Evolutionary conservation across 345 rosid species (phyloP), one percentile per base, ranked within the genome.

Genomic region (Physaria fendleri): DNA sequence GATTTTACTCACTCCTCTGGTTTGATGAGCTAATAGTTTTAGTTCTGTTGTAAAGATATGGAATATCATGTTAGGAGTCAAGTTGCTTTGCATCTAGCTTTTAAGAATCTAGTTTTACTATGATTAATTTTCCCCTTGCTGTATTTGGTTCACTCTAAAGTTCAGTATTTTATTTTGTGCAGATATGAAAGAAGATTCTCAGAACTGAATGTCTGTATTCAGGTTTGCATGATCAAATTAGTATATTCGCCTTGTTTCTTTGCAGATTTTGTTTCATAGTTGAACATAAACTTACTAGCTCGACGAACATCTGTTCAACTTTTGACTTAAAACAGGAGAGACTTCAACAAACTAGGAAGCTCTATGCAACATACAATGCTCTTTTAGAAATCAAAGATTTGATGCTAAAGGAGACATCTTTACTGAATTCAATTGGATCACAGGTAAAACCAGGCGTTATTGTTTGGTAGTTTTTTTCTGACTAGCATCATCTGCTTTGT

Each of bases 351-450:
- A 92, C 98, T 32, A 74, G 80, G 61, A 85, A 85, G 75, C 81
- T 73, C 53, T 91, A 82, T 75, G 87, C 86, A 29, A 85, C 95
- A 15, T 88, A 84, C 69, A 88, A 84, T 70, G 84, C 93, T 34
- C 92, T 92, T 62, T 56, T 81, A 74, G 95, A 84, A 66, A 84
- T 80, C 56, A 92, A 91, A 71, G 93, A 88, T 33, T 71, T 84
- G 74, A 88, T 85, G 95, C 84, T 81, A 35, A 92, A 92, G 71
- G 95, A 92, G 75, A 84, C 76, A 14, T 85, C 92, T 12, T 79
- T 92, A 56, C 61, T 88, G 63, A 84, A 82, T 68, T 92, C 95
- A 11, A 81, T 88, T 56, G 81, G 79, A 72, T 81, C 90, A 24
- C 96, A 84, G 96, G 95, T 85, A 42, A 15, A 49, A 14, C 71